Evolutionary conservation across 345 rosid genomes (phyloP).

Genomic region (Crucihimalaya himalaica): DNA sequence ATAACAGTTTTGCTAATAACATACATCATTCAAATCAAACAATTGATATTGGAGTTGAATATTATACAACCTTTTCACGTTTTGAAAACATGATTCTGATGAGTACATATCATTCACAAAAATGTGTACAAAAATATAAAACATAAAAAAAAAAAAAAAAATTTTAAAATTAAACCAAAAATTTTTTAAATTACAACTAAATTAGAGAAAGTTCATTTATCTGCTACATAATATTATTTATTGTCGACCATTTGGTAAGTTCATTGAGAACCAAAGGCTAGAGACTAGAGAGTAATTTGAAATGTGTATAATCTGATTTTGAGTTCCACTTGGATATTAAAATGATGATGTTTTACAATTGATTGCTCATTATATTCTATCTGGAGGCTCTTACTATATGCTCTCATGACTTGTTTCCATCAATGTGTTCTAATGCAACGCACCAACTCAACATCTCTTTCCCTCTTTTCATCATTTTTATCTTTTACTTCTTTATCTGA

Average conservation of each 20-base stretch:
- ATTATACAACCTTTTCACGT: no score
- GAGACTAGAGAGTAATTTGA: not conserved
- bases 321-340: constrained; percentile 31
- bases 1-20: no score
- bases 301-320: constrained; percentile 7
- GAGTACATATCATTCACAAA: no score
- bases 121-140: no score
- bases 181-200: no score
- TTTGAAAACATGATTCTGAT: no score
- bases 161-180: no score
- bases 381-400: constrained; percentile 18
- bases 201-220: no score
- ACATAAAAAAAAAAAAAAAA: no score
- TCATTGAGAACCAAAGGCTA: not conserved
- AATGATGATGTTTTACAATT: constrained; percentile 40
- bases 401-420: constrained; percentile 56
- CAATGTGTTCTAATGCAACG: constrained; percentile 51
- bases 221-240: no score
- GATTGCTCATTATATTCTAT: constrained; percentile 34
- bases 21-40: no score
- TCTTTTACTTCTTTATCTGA: constrained; percentile 33
- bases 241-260: constrained; percentile 9
- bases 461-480: constrained; percentile 60
- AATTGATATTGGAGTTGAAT: no score
- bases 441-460: constrained; percentile 60